These are phyloP conservation scores for Mucuna pruriens DNA, from an alignment of 306 rosid genomes.

Conservation along the genomic window DNA sequence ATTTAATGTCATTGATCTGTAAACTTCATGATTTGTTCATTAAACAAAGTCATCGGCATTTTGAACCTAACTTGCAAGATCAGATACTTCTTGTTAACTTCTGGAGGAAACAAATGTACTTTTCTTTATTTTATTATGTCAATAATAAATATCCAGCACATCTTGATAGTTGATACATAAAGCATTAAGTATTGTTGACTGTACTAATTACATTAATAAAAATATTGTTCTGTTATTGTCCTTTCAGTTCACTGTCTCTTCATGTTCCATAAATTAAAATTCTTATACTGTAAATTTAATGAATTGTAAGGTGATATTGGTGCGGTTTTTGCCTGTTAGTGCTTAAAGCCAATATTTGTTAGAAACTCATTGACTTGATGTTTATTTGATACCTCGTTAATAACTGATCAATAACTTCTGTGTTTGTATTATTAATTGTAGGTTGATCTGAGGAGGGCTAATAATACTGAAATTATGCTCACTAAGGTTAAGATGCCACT, in stretches of 20 bases:
- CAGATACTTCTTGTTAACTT: slow-evolving; percentile 23
- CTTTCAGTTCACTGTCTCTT: slow-evolving; percentile 9
- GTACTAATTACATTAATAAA: slow-evolving; percentile 13
- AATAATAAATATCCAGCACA: slow-evolving; percentile 15
- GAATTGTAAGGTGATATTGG: slow-evolving; percentile 22
- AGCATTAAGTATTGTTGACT: background rate
- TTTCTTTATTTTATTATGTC: slow-evolving; percentile 31
- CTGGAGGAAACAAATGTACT: slow-evolving; percentile 15
- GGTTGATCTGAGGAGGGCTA: slow-evolving; percentile 96
- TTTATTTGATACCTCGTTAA: slow-evolving; percentile 34
- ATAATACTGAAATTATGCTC: slow-evolving; percentile 99
- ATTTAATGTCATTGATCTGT: slow-evolving; percentile 32
- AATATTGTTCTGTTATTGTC: slow-evolving; percentile 7
- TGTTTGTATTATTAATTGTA: slow-evolving; percentile 46
- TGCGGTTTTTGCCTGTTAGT: slow-evolving; percentile 36
- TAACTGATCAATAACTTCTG: slow-evolving; percentile 19
- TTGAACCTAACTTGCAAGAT: slow-evolving; percentile 19
- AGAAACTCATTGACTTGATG: slow-evolving; percentile 15
- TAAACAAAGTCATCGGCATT: slow-evolving; percentile 26
- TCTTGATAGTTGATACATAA: background rate
- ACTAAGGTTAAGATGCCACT: slow-evolving; percentile 99
- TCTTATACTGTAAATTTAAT: slow-evolving; percentile 7
- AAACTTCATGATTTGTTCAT: background rate
- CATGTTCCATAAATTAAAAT: slow-evolving; percentile 15
- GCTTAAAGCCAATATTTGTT: slow-evolving; percentile 24